These are phyloP conservation scores for Elaeis guineensis DNA, from an alignment of 176 grass and related monocot genomes.

Conservation along the genomic window DNA sequence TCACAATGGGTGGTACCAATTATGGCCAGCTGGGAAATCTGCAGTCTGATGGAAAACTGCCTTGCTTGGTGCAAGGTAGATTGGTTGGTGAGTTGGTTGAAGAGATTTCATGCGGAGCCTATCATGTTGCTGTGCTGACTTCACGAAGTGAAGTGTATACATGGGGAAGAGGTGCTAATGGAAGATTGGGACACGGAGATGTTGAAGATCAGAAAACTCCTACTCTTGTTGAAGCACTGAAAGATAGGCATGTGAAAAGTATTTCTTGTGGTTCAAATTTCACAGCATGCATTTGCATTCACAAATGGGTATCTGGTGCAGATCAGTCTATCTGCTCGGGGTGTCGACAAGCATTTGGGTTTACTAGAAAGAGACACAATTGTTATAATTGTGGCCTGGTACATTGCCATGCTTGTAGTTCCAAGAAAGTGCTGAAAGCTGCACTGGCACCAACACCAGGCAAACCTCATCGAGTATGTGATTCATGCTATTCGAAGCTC, in stretches of 20 bases:
- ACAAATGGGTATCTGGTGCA: slow-evolving; percentile 88
- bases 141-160: slow-evolving; percentile 88
- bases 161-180: slow-evolving; percentile 92
- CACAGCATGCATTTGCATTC: slow-evolving; percentile 95
- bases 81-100: slow-evolving; percentile 52
- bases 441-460: slow-evolving; percentile 79
- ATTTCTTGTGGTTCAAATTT: slow-evolving; percentile 98
- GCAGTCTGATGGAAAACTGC: slow-evolving; percentile 58
- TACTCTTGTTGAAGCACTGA: slow-evolving; percentile 65
- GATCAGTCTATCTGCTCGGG: slow-evolving; percentile 84
- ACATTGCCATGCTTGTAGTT: slow-evolving; percentile 94
- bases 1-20: slow-evolving; percentile 75
- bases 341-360: slow-evolving; percentile 91
- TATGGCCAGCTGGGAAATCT: slow-evolving; percentile 80
- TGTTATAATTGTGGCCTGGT: slow-evolving; percentile 59
- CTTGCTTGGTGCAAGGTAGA: slow-evolving; percentile 64
- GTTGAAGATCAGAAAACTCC: slow-evolving; percentile 59
- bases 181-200: slow-evolving; percentile 79
- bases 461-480: slow-evolving; percentile 90
- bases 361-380: slow-evolving; percentile 91
- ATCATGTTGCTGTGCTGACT: slow-evolving; percentile 58
- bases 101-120: slow-evolving; percentile 61
- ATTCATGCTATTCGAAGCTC: slow-evolving; percentile 87
- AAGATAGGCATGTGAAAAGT: slow-evolving; percentile 83
- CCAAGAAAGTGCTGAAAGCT: slow-evolving; percentile 80